phyloP scores from a whole-genome alignment of 2,329 filamentous ascomycete genomes.

The Fusarium graminum region DNA sequence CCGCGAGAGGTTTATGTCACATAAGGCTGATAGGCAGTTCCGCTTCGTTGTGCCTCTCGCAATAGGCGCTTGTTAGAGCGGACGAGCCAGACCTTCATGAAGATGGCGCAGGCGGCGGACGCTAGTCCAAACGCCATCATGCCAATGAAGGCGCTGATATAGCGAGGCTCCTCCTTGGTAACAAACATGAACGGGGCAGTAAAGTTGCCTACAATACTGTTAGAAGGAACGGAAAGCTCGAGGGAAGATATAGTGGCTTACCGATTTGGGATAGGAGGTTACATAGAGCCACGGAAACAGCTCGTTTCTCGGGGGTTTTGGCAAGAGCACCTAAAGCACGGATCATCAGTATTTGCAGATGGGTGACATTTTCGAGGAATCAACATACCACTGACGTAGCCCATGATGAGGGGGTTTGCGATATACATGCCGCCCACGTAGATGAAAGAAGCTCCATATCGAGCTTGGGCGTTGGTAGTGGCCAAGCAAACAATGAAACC shows the following conservation, averaged over 20 bases:
- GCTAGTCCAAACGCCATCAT: constrained; percentile 25
- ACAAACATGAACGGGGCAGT: constrained; percentile 29
- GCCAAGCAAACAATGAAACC: constrained; percentile 24
- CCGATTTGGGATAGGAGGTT: constrained; percentile 21
- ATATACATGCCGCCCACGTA: constrained; percentile 23
- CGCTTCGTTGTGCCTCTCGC: constrained; percentile 21
- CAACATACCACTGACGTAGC: constrained; percentile 11
- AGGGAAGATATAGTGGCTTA: rapidly evolving
- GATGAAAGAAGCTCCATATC: constrained; percentile 17
- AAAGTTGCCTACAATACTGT: not conserved
- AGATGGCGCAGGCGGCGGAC: constrained; percentile 9
- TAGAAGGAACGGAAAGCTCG: not conserved
- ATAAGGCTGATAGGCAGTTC: constrained; percentile 23
- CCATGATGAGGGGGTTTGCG: constrained; percentile 27
- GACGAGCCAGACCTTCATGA: constrained; percentile 21
- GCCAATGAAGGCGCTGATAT: constrained; percentile 23
- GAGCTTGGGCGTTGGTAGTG: not conserved
- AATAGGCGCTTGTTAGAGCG: constrained; percentile 20
- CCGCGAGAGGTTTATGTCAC: constrained; percentile 1
- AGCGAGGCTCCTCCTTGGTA: constrained; percentile 19
- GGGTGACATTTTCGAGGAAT: rapidly evolving
- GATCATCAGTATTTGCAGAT: rapidly evolving
- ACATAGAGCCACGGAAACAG: constrained; percentile 18
- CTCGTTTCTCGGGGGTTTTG: constrained; percentile 16
- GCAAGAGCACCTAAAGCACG: constrained; percentile 3